Evolutionary conservation across 1,284 basidiomycete species (phyloP).

Genomic region (Ceratobasidium papillatum): DNA sequence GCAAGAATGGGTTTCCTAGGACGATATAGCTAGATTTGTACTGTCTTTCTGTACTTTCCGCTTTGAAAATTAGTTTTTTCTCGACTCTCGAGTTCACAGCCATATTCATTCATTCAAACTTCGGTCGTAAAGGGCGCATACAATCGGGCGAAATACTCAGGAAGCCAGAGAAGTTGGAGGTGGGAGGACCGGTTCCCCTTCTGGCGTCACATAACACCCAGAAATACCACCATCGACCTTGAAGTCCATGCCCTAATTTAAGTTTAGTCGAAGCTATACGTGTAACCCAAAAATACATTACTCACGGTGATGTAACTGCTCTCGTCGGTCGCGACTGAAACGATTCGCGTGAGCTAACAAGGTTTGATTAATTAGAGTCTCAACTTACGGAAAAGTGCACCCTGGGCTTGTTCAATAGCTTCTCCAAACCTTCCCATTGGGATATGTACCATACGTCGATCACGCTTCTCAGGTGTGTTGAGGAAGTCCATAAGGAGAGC

Average conservation of each 20-base stretch:
- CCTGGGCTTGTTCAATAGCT: constrained; percentile 92
- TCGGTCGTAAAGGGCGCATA: not conserved
- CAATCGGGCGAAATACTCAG: not conserved
- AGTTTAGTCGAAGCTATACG: constrained; percentile 22
- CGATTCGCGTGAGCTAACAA: constrained; percentile 3
- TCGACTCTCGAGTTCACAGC: not conserved
- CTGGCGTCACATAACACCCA: constrained; percentile 85
- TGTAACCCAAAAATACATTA: constrained; percentile 39
- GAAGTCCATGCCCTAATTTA: constrained; percentile 84
- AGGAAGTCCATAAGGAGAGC: constrained; percentile 98
- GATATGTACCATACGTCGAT: constrained; percentile 88
- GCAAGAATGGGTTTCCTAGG: not conserved
- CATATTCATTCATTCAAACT: constrained; percentile 8
- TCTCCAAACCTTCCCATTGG: constrained; percentile 98
- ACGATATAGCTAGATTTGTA: constrained; percentile 34
- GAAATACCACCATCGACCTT: constrained; percentile 92
- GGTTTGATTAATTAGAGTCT: not conserved
- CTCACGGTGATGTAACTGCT: constrained; percentile 85
- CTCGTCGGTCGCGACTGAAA: constrained; percentile 79
- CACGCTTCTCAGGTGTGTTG: constrained; percentile 94
- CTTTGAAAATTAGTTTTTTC: not conserved
- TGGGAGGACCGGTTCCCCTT: constrained; percentile 71
- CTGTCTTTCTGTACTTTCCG: constrained; percentile 10
- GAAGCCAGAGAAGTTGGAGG: constrained; percentile 58
- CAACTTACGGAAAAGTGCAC: constrained; percentile 85